Evolutionary conservation across 495 filamentous ascomycete species (phyloP).

Genomic region (Pyrenula aspistea): DNA sequence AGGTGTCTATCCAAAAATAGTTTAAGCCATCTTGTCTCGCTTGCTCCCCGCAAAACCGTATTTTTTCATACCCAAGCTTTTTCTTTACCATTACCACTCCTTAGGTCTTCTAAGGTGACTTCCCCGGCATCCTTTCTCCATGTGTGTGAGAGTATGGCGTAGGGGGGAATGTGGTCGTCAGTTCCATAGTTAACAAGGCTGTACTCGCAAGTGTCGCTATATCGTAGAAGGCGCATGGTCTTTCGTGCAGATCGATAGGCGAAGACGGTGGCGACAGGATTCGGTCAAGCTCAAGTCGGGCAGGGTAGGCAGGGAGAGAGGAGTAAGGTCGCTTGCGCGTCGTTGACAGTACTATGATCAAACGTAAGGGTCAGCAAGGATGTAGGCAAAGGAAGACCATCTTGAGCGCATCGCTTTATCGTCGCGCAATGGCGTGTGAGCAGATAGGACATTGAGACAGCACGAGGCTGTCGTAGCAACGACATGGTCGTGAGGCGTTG

Average conservation of each 20-base stretch:
- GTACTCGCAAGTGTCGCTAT: not conserved
- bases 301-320: not conserved
- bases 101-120: slow-evolving; percentile 15
- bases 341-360: not conserved
- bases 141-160: slow-evolving; percentile 26
- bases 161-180: slow-evolving; percentile 11
- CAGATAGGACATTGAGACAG: not conserved
- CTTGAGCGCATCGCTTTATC: not conserved
- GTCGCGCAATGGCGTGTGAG: not conserved
- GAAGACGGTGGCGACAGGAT: not conserved
- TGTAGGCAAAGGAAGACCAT: not conserved
- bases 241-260: not conserved
- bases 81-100: slow-evolving; percentile 6
- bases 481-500: not conserved
- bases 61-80: slow-evolving; percentile 17
- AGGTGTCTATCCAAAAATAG: slow-evolving; percentile 38
- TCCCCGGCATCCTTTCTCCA: slow-evolving; percentile 18
- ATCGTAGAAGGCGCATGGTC: not conserved
- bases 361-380: not conserved
- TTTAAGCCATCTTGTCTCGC: slow-evolving; percentile 8
- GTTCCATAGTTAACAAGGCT: slow-evolving; percentile 8
- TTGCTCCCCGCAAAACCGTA: slow-evolving; percentile 17
- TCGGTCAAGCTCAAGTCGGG: not conserved
- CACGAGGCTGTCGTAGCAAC: not conserved
- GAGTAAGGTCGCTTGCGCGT: not conserved